Conservation (phyloP, 1,284 basidiomycete species). For the Marasmius oreades region DNA sequence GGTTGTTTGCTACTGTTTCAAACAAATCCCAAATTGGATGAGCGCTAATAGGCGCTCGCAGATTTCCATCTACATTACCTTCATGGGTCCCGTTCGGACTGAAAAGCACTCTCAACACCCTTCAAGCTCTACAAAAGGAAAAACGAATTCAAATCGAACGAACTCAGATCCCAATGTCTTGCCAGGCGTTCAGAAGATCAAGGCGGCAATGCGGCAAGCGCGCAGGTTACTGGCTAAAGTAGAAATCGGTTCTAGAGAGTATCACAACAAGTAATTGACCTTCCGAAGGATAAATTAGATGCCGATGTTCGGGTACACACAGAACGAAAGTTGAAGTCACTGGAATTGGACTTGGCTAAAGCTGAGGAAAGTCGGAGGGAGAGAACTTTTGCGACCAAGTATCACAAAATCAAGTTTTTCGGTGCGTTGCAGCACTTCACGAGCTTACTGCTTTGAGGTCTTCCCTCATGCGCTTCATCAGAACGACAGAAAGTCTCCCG, state of each 20-base stretch:
- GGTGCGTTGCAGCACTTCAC: constrained; percentile 43
- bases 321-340: constrained; percentile 68
- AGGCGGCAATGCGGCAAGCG: constrained; percentile 76
- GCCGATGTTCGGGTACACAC: constrained; percentile 77
- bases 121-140: constrained; percentile 21
- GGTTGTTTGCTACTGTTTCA: constrained; percentile 16
- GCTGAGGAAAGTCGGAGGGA: constrained; percentile 64
- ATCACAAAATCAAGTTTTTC: constrained; percentile 89
- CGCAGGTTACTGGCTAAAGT: constrained; percentile 77
- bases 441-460: background rate
- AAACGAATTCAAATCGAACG: constrained; percentile 16
- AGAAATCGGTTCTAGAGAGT: constrained; percentile 5
- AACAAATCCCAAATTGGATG: constrained; percentile 11
- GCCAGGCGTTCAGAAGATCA: constrained; percentile 76
- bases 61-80: too few species aligned
- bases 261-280: too few species aligned
- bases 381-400: constrained; percentile 65
- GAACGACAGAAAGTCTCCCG: constrained; percentile 81
- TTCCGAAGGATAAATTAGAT: constrained; percentile 63
- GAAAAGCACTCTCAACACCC: constrained; percentile 19
- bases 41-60: too few species aligned
- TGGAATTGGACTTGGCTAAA: constrained; percentile 72
- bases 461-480: constrained; percentile 23
- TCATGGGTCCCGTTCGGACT: constrained; percentile 25
- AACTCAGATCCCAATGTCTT: constrained; percentile 24